Base-by-base conservation (phyloP, 805 yeast species). In the Lachancea meyersii region DNA sequence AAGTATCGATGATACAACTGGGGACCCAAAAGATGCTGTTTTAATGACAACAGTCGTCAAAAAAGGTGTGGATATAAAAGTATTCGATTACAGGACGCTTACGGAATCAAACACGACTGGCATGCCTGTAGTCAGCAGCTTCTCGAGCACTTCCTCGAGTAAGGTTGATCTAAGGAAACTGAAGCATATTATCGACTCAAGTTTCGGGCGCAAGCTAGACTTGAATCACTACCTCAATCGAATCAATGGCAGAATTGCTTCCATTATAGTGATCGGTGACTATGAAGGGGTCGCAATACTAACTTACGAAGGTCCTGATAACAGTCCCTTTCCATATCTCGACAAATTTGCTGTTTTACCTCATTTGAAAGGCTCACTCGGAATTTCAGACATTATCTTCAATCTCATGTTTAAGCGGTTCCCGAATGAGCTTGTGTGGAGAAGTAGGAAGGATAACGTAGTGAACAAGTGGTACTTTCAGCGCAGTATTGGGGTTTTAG, bases 381-480 rank as follows among this genome's bases (percentile, higher is more conserved):
- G 97, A 4, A 80, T 91, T 11, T 97, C 98, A 0, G 98, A 93
- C 58, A 78, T 93, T 18, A 80, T 91, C 19, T 88, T 93, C 69
- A 93, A 91, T 58, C 72, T 84, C 6, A 77, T 93, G 70, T 69
- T 70, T 31, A 76, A 76, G 38, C 62, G 78, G 28, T 89, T 80
- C 57, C 84, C 86, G 0, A 64, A 72, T 13, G 93, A 87, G 57
- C 61, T 88, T 10, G 66, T 93, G 1, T 93, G 98, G 98, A 75
- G 98, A 54, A 91, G 97, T 1, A 69, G 95, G 35, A 75, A 74
- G 45, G 75, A 67, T 43, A 93, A 93, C 61, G 96, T 96, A 0
- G 96, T 93, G 6, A 93, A 93, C 67, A 88, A 88, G 57, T 93
- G 98, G 98, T 91, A 91, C 59, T 93, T 91, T 63, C 97, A 93